phyloP scores from a whole-genome alignment of 2,329 filamentous ascomycete genomes.

The Aspergillus fumigatiaffinis region DNA sequence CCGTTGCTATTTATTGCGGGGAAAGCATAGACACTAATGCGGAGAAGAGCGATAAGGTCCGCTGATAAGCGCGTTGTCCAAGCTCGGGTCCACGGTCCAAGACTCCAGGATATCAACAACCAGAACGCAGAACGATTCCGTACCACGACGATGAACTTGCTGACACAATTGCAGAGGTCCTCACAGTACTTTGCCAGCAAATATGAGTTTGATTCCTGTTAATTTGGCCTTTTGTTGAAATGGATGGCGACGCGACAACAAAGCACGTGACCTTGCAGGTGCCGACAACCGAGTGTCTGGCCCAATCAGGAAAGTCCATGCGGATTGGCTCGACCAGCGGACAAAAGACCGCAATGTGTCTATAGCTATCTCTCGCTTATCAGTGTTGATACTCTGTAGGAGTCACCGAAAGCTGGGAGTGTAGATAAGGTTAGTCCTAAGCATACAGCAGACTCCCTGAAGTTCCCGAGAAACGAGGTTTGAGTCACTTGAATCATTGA shows the following conservation, averaged over 20 bases:
- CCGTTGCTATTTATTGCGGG: conserved; percentile 20
- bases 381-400: too few species aligned
- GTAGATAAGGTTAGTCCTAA: too few species aligned
- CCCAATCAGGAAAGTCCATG: conserved; percentile 18
- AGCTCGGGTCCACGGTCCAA: too few species aligned
- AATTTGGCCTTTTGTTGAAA: not conserved
- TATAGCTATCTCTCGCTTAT: too few species aligned
- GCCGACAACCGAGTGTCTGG: conserved; percentile 4
- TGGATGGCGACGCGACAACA: not conserved
- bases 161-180: not conserved
- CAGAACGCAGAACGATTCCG: not conserved
- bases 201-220: not conserved
- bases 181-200: not conserved
- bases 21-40: conserved; percentile 10
- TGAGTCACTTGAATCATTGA: too few species aligned
- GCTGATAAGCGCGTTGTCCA: conserved; percentile 17
- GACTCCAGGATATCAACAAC: not conserved
- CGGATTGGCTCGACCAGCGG: conserved; percentile 4
- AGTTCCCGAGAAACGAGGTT: too few species aligned
- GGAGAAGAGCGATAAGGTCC: conserved; percentile 20
- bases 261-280: conserved; percentile 4
- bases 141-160: not conserved
- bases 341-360: not conserved
- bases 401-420: too few species aligned
- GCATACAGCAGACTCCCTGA: too few species aligned